phyloP scores from a whole-genome alignment of 306 rosid genomes.

The Abrus precatorius region DNA sequence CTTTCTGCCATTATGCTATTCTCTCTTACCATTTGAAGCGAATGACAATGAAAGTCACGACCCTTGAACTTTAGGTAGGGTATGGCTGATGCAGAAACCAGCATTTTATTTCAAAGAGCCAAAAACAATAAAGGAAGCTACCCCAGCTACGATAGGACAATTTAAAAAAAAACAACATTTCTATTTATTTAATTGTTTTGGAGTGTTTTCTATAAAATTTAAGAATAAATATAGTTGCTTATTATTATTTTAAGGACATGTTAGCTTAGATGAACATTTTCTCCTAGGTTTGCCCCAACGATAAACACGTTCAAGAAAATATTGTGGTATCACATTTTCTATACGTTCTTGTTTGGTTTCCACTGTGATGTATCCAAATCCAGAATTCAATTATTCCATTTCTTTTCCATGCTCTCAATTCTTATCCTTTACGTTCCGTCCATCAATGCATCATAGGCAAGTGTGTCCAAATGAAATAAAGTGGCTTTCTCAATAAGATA shows the following conservation, averaged over 20 bases:
- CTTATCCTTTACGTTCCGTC: conserved; percentile 5
- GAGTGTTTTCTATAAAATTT: background rate
- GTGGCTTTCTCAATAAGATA: background rate
- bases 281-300: background rate
- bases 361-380: background rate
- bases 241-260: background rate
- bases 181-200: background rate
- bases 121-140: background rate
- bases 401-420: background rate
- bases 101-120: background rate
- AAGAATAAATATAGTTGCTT: background rate
- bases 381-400: conserved; percentile 10
- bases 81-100: conserved; percentile 3
- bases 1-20: background rate
- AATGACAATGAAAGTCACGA: conserved; percentile 24
- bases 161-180: background rate
- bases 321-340: background rate
- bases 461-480: background rate
- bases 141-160: background rate
- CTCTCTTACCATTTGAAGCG: conserved; percentile 15
- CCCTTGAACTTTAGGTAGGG: background rate
- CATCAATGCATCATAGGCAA: background rate
- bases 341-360: background rate
- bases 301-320: background rate
- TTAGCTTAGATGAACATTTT: background rate